Conservation (phyloP, 352 stramenopile genomes). For the Halophytophthora polymorphica region DNA sequence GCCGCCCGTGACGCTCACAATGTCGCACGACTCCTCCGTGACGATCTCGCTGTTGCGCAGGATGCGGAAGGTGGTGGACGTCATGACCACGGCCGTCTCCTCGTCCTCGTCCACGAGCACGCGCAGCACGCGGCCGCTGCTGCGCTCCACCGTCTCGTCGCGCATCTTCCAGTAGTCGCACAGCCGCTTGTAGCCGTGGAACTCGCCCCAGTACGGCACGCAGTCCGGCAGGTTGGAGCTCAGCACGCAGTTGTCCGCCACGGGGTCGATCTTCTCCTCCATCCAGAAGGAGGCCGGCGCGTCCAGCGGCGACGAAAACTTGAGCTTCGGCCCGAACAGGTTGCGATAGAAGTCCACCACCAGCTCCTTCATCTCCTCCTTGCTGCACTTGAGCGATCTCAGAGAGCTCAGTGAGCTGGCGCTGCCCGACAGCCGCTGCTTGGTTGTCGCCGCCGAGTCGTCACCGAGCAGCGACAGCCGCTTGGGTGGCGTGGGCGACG, state of each 20-base stretch:
- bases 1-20: conserved; percentile 70
- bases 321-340: conserved; percentile 69
- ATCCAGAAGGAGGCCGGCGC: conserved; percentile 80
- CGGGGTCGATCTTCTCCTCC: conserved; percentile 78
- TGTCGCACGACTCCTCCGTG: conserved; percentile 85
- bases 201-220: conserved; percentile 87
- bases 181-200: conserved; percentile 84
- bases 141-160: conserved; percentile 83
- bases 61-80: conserved; percentile 83
- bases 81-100: conserved; percentile 86
- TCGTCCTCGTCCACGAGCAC: conserved; percentile 85
- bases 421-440: conserved; percentile 31
- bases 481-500: conserved; percentile 31
- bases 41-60: conserved; percentile 84
- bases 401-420: conserved; percentile 24
- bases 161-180: conserved; percentile 88
- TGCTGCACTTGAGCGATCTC: conserved; percentile 43
- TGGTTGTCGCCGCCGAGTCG: conserved; percentile 24
- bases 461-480: conserved; percentile 56
- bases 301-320: conserved; percentile 78
- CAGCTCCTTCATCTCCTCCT: conserved; percentile 73
- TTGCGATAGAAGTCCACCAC: conserved; percentile 80
- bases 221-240: conserved; percentile 85
- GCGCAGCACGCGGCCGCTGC: conserved; percentile 75
- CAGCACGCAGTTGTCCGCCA: conserved; percentile 67